A percentile compares a stretch with the other conserved stretches of the same genome.
Conservation (phyloP, 805 yeast species). For the Osmozyma mogii region DNA sequence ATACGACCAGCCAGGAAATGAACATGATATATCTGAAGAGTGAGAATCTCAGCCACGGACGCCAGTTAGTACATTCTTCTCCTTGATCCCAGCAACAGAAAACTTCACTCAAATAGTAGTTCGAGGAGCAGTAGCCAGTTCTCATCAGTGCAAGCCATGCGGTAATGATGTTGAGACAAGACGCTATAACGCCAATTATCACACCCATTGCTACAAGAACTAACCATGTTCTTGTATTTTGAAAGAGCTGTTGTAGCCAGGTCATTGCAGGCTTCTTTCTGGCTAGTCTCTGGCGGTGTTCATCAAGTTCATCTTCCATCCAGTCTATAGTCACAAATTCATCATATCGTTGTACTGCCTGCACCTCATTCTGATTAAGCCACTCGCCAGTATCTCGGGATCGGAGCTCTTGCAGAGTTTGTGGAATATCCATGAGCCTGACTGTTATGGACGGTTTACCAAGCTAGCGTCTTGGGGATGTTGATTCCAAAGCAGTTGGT, state of each 20-base stretch:
- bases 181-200: constrained; percentile 77
- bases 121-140: constrained; percentile 66
- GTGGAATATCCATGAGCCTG: no score
- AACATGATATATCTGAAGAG: constrained; percentile 49
- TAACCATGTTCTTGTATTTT: constrained; percentile 55
- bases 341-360: constrained; percentile 43
- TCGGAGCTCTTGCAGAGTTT: no score
- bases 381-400: constrained; percentile 28
- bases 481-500: no score
- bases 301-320: constrained; percentile 52
- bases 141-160: constrained; percentile 79
- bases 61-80: constrained; percentile 62
- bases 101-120: constrained; percentile 60
- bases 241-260: constrained; percentile 19
- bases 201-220: constrained; percentile 71
- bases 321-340: constrained; percentile 65
- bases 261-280: constrained; percentile 13
- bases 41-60: constrained; percentile 44
- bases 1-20: constrained; percentile 47
- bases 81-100: constrained; percentile 77
- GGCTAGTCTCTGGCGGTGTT: constrained; percentile 30
- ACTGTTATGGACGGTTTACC: no score
- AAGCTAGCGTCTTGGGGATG: no score
- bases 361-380: constrained; percentile 28
- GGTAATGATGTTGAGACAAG: constrained; percentile 69